These are phyloP conservation scores for Berberis vulgaris DNA, from an alignment of 164 flowering plant species.

Conservation along the genomic window DNA sequence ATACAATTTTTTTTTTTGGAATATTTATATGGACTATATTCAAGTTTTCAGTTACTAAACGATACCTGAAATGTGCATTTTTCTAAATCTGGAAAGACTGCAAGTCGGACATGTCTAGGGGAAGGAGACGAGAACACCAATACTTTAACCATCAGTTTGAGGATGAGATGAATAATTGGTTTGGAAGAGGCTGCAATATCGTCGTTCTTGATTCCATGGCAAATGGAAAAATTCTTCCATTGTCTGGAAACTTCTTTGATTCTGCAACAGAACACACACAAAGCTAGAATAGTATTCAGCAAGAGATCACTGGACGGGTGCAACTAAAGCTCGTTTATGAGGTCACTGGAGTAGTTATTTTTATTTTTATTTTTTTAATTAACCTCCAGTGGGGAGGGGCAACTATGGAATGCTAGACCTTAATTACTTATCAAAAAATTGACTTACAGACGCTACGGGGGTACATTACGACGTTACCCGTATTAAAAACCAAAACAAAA, in stretches of 20 bases:
- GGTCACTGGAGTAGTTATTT: slow-evolving; percentile 55
- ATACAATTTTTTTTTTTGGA: background rate
- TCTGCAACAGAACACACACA: slow-evolving; percentile 72
- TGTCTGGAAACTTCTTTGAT: slow-evolving; percentile 66
- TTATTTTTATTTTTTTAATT: no score
- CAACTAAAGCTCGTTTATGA: slow-evolving; percentile 77
- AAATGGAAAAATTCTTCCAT: slow-evolving; percentile 71
- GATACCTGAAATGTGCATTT: background rate
- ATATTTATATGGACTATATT: background rate
- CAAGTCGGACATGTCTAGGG: slow-evolving; percentile 3
- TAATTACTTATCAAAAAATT: no score
- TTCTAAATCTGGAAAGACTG: slow-evolving; percentile 10
- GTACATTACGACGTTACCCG: no score
- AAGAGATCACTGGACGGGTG: slow-evolving; percentile 76
- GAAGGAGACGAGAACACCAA: slow-evolving; percentile 58
- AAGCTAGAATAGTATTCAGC: slow-evolving; percentile 89
- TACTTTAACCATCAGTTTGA: slow-evolving; percentile 70
- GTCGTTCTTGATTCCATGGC: slow-evolving; percentile 62
- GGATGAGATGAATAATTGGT: slow-evolving; percentile 77
- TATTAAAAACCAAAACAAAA: no score
- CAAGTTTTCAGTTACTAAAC: background rate
- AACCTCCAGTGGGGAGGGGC: no score
- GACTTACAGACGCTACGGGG: no score
- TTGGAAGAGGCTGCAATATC: slow-evolving; percentile 80
- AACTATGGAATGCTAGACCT: no score